Percentiles rank a stretch among this genome's conserved stretches.
These are phyloP conservation scores for Rickenella mellea DNA, from an alignment of 768 basidiomycete genomes.

Conservation along the genomic window DNA sequence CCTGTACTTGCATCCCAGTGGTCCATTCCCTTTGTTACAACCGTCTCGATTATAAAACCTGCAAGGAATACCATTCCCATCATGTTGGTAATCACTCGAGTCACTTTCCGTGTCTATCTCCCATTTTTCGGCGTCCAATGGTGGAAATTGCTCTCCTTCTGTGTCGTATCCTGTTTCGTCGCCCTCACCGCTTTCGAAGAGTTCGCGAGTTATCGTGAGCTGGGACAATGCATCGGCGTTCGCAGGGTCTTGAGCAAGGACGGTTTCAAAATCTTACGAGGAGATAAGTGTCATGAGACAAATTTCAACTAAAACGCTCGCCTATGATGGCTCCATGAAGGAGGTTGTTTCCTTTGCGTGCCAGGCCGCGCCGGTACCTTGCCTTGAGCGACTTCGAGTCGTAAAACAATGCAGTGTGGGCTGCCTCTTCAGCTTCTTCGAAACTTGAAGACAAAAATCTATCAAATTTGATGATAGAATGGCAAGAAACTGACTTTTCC, in stretches of 20 bases:
- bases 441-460: constrained; percentile 10
- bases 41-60: constrained; percentile 48
- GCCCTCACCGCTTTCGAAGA: neutral
- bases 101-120: constrained; percentile 38
- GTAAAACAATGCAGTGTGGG: constrained; percentile 15
- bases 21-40: constrained; percentile 31
- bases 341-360: constrained; percentile 18
- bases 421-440: constrained; percentile 19
- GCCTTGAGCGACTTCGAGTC: constrained; percentile 25
- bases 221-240: constrained; percentile 13
- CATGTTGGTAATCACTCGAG: constrained; percentile 43
- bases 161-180: constrained; percentile 1
- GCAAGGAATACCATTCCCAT: constrained; percentile 43
- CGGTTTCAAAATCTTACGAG: constrained; percentile 18
- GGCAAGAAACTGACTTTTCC: constrained; percentile 19
- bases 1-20: constrained; percentile 36
- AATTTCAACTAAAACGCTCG: constrained; percentile 3
- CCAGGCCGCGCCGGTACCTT: constrained; percentile 23
- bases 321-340: constrained; percentile 15
- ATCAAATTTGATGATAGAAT: neutral
- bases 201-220: constrained; percentile 7
- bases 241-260: constrained; percentile 18
- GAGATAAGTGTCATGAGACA: neutral
- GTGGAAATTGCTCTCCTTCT: constrained; percentile 12
- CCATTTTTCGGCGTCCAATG: constrained; percentile 18